Conservation (phyloP, 2,329 filamentous ascomycete genomes). For the Pseudogymnoascus sp. region DNA sequence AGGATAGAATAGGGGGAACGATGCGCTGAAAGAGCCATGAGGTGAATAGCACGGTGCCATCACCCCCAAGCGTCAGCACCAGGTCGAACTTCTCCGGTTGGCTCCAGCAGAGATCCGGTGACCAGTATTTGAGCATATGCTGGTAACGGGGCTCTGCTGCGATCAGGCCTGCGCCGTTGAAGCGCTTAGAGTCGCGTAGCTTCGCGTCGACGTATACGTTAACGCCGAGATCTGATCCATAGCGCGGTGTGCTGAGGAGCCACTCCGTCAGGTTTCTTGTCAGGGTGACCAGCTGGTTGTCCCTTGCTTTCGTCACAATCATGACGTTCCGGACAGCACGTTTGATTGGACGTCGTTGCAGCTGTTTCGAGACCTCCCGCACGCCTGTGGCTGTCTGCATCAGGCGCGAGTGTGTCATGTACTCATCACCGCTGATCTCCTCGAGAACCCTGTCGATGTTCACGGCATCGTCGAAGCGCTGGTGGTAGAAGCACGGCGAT, state of each 20-base stretch:
- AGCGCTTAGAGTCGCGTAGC: conserved; percentile 78
- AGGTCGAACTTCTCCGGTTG: conserved; percentile 93
- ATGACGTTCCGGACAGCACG: conserved; percentile 89
- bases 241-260: conserved; percentile 81
- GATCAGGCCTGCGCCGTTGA: conserved; percentile 66
- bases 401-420: conserved; percentile 84
- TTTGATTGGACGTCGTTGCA: conserved; percentile 86
- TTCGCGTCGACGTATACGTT: conserved; percentile 99
- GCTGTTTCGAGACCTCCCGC: conserved; percentile 88
- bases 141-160: conserved; percentile 69
- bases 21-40: conserved; percentile 89
- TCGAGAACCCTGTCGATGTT: conserved; percentile 92
- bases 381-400: conserved; percentile 94
- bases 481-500: conserved; percentile 96
- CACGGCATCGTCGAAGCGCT: conserved; percentile 91
- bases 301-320: conserved; percentile 96
- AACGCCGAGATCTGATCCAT: conserved; percentile 82
- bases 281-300: conserved; percentile 84
- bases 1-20: conserved; percentile 76
- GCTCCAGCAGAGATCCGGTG: conserved; percentile 88
- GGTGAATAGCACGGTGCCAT: conserved; percentile 81
- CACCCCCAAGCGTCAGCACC: conserved; percentile 78
- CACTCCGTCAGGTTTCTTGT: conserved; percentile 83
- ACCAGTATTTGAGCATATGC: conserved; percentile 90
- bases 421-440: conserved; percentile 83